Evolutionary conservation across 2,329 filamentous ascomycete genomes (phyloP).

Genomic region (Aureobasidium sp.): DNA sequence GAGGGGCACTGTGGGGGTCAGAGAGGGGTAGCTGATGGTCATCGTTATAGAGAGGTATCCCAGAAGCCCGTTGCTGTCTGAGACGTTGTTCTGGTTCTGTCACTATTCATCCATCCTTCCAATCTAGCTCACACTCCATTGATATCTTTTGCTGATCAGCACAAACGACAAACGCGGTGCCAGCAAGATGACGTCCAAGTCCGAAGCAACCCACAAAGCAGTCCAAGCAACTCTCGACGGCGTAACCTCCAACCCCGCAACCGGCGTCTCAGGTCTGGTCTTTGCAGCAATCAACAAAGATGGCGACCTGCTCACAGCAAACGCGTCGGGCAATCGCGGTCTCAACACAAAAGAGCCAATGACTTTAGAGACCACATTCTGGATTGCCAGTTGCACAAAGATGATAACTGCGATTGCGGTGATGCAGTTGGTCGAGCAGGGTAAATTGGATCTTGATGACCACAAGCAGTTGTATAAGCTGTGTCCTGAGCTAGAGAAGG

Average conservation of each 20-base stretch:
- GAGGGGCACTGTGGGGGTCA: too few relatives aligned
- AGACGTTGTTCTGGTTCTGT: too few relatives aligned
- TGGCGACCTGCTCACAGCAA: slow-evolving; percentile 36
- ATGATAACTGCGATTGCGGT: slow-evolving; percentile 39
- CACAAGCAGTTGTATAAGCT: slow-evolving; percentile 33
- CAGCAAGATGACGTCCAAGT: background rate
- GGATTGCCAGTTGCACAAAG: slow-evolving; percentile 48
- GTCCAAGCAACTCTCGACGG: slow-evolving; percentile 17
- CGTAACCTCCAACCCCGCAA: slow-evolving; percentile 19
- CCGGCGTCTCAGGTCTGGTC: slow-evolving; percentile 36
- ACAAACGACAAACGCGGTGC: too few relatives aligned
- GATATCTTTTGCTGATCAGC: too few relatives aligned
- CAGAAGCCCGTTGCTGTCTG: too few relatives aligned
- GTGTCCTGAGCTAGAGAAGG: slow-evolving; percentile 37
- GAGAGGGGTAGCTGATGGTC: too few relatives aligned
- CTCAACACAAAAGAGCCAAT: slow-evolving; percentile 43
- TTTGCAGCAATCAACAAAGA: slow-evolving; percentile 41
- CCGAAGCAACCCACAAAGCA: slow-evolving; percentile 6
- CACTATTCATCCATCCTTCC: too few relatives aligned
- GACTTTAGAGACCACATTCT: slow-evolving; percentile 54
- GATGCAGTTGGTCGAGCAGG: slow-evolving; percentile 44
- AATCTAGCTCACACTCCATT: too few relatives aligned
- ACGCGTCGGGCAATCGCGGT: slow-evolving; percentile 37
- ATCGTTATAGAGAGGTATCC: too few relatives aligned
- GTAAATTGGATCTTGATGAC: slow-evolving; percentile 37